Percentiles rank a stretch among this genome's conserved stretches.
Evolutionary conservation across 1,284 basidiomycete genomes (phyloP).

Genomic region (Ceratobasidium sp.): DNA sequence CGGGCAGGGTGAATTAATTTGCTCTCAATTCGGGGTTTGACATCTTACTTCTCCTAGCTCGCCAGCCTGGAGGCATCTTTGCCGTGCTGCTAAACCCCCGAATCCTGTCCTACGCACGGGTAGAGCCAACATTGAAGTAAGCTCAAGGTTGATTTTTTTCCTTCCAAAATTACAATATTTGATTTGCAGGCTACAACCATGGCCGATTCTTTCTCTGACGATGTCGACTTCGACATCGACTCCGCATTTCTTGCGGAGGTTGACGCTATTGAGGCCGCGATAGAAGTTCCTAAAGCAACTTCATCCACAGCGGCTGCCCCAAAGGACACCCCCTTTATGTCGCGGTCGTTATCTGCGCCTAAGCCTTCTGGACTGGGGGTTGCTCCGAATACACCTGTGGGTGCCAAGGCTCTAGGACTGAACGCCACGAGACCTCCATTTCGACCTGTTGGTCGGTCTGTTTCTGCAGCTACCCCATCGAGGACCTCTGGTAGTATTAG

Average conservation of each 20-base stretch:
- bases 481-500: conserved; percentile 9
- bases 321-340: neutral
- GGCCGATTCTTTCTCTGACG: conserved; percentile 35
- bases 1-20: conserved; percentile 6
- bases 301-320: neutral
- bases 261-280: conserved; percentile 36
- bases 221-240: conserved; percentile 37
- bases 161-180: neutral
- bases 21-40: neutral
- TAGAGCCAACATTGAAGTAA: neutral
- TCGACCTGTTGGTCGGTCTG: conserved; percentile 31
- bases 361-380: neutral
- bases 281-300: conserved; percentile 16
- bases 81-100: neutral
- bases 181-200: neutral
- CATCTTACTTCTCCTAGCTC: conserved; percentile 11
- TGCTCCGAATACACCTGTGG: neutral
- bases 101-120: neutral
- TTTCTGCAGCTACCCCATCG: conserved; percentile 1
- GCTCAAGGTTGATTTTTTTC: no score
- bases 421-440: conserved; percentile 12
- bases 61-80: conserved; percentile 35
- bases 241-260: conserved; percentile 36
- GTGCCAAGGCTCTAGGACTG: conserved; percentile 2
- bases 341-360: conserved; percentile 3